These are phyloP conservation scores for Polyrhizophydium stewartii DNA, from an alignment of 371 early-diverging fungal species.

Conservation along the genomic window DNA sequence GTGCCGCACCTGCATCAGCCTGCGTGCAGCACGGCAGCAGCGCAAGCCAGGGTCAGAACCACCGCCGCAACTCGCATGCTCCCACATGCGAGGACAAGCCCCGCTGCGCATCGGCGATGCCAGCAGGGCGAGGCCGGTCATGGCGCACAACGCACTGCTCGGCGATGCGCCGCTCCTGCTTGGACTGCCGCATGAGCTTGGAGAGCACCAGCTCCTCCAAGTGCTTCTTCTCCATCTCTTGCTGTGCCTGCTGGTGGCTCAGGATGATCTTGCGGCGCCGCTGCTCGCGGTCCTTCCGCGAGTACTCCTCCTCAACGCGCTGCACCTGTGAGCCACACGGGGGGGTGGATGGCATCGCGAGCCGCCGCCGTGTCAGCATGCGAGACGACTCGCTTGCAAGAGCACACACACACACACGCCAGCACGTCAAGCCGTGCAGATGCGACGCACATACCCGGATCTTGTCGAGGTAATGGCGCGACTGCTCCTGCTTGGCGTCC, in stretches of 20 bases:
- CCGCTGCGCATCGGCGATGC: neutral
- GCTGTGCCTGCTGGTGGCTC: constrained; percentile 35
- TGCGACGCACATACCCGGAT: constrained; percentile 35
- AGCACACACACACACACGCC: no score
- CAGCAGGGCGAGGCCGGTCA: no score
- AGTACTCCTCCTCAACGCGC: constrained; percentile 38
- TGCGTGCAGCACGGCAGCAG: constrained; percentile 12
- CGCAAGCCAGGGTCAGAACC: no score
- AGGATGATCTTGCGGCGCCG: constrained; percentile 35
- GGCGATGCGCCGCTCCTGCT: constrained; percentile 52
- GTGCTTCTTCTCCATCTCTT: constrained; percentile 29
- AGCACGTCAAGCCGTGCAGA: neutral
- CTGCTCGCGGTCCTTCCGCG: constrained; percentile 42
- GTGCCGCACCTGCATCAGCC: constrained; percentile 43
- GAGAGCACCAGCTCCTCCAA: constrained; percentile 35
- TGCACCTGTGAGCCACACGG: constrained; percentile 14
- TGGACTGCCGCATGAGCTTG: constrained; percentile 46
- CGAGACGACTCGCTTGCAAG: neutral
- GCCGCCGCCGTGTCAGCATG: neutral
- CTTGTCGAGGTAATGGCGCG: constrained; percentile 34
- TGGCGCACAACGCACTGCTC: constrained; percentile 44
- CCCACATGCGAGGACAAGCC: neutral
- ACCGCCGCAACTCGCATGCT: neutral
- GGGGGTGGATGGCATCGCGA: neutral
- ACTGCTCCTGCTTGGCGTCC: constrained; percentile 15